Conservation (phyloP, 192 early-diverging fungal species). For the Backusella tarrabulga region DNA sequence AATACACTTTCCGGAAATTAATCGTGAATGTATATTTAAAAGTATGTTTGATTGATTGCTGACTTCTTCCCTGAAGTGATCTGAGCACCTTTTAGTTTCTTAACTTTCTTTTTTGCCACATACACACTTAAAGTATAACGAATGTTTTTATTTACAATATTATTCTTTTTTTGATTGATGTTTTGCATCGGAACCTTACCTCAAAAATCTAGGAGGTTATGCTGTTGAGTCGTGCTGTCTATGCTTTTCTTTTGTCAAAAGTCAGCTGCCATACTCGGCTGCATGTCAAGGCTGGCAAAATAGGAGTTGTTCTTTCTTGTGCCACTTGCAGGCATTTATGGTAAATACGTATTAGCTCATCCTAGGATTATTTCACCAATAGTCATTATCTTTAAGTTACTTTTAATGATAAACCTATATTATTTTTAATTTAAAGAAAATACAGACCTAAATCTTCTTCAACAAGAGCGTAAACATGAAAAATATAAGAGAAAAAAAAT, state of each 20-base stretch:
- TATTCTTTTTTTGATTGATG: neutral
- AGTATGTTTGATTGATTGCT: neutral
- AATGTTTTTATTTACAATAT: neutral
- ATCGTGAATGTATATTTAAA: neutral
- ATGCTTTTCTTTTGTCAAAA: neutral
- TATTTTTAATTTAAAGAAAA: neutral
- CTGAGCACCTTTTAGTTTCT: neutral
- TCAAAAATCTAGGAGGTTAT: neutral
- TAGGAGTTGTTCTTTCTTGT: neutral
- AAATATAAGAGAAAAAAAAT: no score
- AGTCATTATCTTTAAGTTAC: neutral
- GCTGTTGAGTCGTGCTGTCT: neutral
- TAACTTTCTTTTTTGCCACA: neutral
- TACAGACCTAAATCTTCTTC: neutral
- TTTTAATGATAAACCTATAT: no score
- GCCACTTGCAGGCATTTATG: neutral
- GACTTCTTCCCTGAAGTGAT: neutral
- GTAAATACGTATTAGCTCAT: neutral
- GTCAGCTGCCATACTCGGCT: neutral
- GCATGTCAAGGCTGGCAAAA: neutral
- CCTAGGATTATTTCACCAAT: neutral
- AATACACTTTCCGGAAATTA: neutral
- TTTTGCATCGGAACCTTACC: slow-evolving; percentile 1
- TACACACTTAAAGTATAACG: neutral
- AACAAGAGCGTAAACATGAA: no score